These are phyloP conservation scores for Penicillium verrucosum DNA, from an alignment of 2,329 filamentous ascomycete species.

Conservation along the genomic window DNA sequence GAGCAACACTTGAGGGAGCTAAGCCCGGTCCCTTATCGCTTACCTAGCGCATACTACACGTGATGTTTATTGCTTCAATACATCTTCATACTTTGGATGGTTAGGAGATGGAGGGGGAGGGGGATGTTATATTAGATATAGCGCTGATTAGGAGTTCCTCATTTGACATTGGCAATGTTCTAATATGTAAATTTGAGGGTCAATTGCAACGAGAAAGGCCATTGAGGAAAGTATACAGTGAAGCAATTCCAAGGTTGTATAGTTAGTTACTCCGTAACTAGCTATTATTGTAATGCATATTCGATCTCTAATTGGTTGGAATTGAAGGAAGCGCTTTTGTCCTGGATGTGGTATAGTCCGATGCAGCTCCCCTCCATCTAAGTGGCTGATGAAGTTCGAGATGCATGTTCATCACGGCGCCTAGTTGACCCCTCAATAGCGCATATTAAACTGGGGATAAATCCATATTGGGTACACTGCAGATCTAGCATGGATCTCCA, in stretches of 20 bases:
- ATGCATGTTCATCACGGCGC: slow-evolving; percentile 12
- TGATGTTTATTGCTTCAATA: slow-evolving; percentile 1
- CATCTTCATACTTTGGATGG: background rate
- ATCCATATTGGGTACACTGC: background rate
- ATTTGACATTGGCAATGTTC: background rate
- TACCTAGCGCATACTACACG: slow-evolving; percentile 11
- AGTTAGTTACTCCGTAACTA: background rate
- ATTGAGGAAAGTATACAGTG: background rate
- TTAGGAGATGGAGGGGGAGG: background rate
- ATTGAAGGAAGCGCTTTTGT: slow-evolving; percentile 7
- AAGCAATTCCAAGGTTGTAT: background rate
- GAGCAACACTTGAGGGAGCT: slow-evolving; percentile 2
- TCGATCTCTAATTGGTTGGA: background rate
- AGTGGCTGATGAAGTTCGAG: background rate
- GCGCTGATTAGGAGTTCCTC: background rate
- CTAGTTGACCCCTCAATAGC: background rate
- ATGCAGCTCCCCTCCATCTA: slow-evolving; percentile 1
- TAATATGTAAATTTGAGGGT: background rate
- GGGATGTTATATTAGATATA: background rate
- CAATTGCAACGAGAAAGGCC: background rate
- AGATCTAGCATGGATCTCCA: background rate
- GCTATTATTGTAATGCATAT: background rate
- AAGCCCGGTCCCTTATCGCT: slow-evolving; percentile 4
- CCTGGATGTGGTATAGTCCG: slow-evolving; percentile 1
- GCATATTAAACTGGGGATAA: background rate